phyloP scores from a whole-genome alignment of 129 eudicot genomes.

The Flaveria linearis region DNA sequence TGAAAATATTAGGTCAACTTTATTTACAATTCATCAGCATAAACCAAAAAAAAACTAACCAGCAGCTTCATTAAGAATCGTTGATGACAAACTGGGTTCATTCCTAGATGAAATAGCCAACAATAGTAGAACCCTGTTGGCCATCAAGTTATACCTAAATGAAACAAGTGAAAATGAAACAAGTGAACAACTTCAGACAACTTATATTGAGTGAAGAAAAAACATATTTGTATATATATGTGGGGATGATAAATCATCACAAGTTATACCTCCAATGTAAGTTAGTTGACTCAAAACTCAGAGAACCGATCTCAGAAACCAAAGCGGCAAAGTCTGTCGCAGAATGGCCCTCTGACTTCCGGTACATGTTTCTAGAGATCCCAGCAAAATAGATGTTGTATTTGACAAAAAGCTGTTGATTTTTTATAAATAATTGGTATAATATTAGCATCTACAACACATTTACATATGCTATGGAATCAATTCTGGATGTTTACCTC shows the following conservation, averaged over 20 bases:
- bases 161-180: slow-evolving; percentile 24
- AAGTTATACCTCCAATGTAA: slow-evolving; percentile 83
- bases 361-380: slow-evolving; percentile 66
- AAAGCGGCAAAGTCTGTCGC: slow-evolving; percentile 69
- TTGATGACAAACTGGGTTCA: slow-evolving; percentile 62
- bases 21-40: slow-evolving; percentile 3
- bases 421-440: slow-evolving; percentile 21
- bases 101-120: slow-evolving; percentile 85
- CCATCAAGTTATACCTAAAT: slow-evolving; percentile 94
- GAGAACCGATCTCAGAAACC: slow-evolving; percentile 84
- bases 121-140: slow-evolving; percentile 87
- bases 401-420: slow-evolving; percentile 86
- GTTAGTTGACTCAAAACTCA: slow-evolving; percentile 76
- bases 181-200: slow-evolving; percentile 20
- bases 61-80: slow-evolving; percentile 70
- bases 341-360: slow-evolving; percentile 45
- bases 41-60: slow-evolving; percentile 55
- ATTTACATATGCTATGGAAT: slow-evolving; percentile 8
- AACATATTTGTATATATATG: background rate
- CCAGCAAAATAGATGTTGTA: slow-evolving; percentile 91
- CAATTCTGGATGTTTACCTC: slow-evolving; percentile 56
- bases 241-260: background rate
- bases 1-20: slow-evolving; percentile 3
- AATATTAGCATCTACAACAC: slow-evolving; percentile 7
- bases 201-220: background rate